Conservation (phyloP, 768 basidiomycete genomes). For the Mycena belliarum region DNA sequence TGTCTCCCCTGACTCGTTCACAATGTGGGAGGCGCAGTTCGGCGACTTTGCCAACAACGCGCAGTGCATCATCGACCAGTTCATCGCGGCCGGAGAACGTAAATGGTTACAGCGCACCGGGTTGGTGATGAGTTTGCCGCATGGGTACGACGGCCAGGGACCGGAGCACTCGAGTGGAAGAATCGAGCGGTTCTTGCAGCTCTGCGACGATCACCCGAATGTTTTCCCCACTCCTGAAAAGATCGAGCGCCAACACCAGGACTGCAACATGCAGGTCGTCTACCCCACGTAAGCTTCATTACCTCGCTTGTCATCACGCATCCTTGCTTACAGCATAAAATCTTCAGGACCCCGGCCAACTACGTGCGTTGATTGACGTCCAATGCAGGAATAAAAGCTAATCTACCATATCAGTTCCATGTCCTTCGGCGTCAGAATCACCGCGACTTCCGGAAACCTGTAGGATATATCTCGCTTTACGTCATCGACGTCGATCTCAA, state of each 20-base stretch:
- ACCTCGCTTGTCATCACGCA: neutral
- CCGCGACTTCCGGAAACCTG: conserved; percentile 98
- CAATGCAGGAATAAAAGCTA: neutral
- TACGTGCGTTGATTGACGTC: conserved; percentile 52
- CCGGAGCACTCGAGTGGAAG: conserved; percentile 97
- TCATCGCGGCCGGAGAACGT: conserved; percentile 94
- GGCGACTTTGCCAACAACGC: conserved; percentile 98
- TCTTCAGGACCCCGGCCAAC: conserved; percentile 83
- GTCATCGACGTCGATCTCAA: neutral
- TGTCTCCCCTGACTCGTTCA: conserved; percentile 89
- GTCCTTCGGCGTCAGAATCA: conserved; percentile 95
- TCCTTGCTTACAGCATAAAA: neutral
- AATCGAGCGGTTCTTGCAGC: conserved; percentile 94
- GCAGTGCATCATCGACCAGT: conserved; percentile 98
- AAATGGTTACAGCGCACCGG: conserved; percentile 97
- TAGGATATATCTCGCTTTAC: conserved; percentile 33
- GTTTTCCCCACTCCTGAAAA: conserved; percentile 87
- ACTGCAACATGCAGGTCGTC: conserved; percentile 99
- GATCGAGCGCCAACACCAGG: conserved; percentile 93
- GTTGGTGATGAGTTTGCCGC: conserved; percentile 84
- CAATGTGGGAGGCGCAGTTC: conserved; percentile 99
- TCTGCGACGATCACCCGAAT: conserved; percentile 96
- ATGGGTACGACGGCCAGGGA: conserved; percentile 98
- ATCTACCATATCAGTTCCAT: conserved; percentile 66
- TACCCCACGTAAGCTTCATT: conserved; percentile 86